Evolutionary conservation across 129 eudicot species (phyloP), one percentile per base, ranked within the genome.

Genomic region (Helichrysum umbraculigerum): DNA sequence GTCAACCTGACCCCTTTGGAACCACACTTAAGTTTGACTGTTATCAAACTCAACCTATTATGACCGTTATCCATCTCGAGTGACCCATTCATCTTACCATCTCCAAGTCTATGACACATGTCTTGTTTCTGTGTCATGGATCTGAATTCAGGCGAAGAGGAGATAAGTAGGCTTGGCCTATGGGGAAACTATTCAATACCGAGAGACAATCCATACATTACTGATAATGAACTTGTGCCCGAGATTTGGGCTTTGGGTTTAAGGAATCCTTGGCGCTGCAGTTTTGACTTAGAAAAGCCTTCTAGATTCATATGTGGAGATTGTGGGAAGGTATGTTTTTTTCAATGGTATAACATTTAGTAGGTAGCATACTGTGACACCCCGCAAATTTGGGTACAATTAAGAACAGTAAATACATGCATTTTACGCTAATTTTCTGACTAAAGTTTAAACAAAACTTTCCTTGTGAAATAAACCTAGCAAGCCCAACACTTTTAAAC

Each of bases 141-240:
- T 44, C 4, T 75, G 25, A 52, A 44, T 54, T 29, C 79, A 90
- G 98, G 95, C 65, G 84, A 78, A 20, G 72, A 78, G 39, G 96
- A 85, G 73, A 82, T 83, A 63, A 76, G 25, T 14, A 73, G 60
- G 60, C 91, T 82, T 29, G 89, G 88, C 22, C 63, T 88, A 30
- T 93, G 98, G 98, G 96, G 95, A 71, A 90, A 86, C 87, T 93
- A 93, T 81, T 83, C 95, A 12, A 88, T 93, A 62, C 96, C 95
- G 5, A 82, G 81, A 60, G 96, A 93, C 76, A 93, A 88, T 76
- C 96, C 96, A 12, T 90, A 81, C 77, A 64, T 63, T 41, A 51
- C 33, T 1, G 96, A 93, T 71, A 68, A 64, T 4, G 89, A 83
- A 1, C 68, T 85, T 83, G 80, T 52, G 71, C 88, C 88, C 21